Evolutionary conservation across 75 land plant species (phyloP).

Genomic region (Sequoiadendron giganteum): DNA sequence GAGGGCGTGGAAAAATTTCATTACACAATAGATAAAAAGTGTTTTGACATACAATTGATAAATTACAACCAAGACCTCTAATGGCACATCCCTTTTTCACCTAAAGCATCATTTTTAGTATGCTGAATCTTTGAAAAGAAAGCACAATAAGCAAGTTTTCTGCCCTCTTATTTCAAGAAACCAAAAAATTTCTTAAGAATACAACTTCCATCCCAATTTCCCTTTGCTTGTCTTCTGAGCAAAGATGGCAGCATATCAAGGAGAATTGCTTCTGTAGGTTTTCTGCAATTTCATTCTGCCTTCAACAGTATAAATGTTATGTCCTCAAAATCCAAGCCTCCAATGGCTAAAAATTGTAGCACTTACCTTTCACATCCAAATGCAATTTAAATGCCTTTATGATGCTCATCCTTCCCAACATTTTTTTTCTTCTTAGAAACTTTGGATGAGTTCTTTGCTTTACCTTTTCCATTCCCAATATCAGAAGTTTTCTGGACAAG

Average conservation of each 20-base stretch:
- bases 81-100: background rate
- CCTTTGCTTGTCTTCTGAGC: conserved; percentile 7
- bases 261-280: background rate
- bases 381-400: background rate
- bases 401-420: conserved; percentile 3
- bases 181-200: background rate
- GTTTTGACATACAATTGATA: no score
- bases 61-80: background rate
- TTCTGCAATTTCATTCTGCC: conserved; percentile 10
- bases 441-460: background rate
- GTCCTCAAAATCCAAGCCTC: conserved; percentile 5
- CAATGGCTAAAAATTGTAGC: background rate
- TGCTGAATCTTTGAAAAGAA: background rate
- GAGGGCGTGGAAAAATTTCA: no score
- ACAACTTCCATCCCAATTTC: background rate
- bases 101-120: background rate
- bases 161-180: background rate
- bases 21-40: no score
- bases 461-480: background rate
- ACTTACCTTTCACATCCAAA: background rate
- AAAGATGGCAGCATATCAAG: background rate
- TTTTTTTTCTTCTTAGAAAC: conserved; percentile 5
- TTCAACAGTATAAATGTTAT: background rate
- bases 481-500: background rate
- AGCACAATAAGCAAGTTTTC: background rate